Evolutionary conservation across 352 stramenopile species (phyloP).

Genomic region (Thalassiosira mediterranea): DNA sequence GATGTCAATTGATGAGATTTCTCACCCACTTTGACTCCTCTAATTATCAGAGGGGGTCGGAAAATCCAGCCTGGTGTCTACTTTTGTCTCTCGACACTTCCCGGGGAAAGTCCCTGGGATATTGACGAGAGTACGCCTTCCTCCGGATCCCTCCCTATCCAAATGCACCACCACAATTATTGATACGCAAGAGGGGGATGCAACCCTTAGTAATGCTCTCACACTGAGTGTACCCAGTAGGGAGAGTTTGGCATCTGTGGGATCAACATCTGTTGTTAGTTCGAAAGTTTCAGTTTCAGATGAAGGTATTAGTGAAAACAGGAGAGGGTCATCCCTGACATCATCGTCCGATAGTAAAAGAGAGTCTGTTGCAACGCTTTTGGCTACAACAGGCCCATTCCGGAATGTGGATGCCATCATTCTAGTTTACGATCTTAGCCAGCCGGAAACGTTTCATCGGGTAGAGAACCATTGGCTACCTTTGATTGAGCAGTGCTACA

Average conservation of each 20-base stretch:
- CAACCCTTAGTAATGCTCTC: slow-evolving; percentile 51
- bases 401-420: slow-evolving; percentile 70
- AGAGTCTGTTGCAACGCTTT: slow-evolving; percentile 10
- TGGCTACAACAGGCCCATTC: slow-evolving; percentile 26
- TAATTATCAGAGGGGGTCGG: slow-evolving; percentile 67
- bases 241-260: slow-evolving; percentile 22
- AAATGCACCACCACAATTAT: slow-evolving; percentile 76
- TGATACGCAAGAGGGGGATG: slow-evolving; percentile 75
- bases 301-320: background rate
- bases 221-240: slow-evolving; percentile 14
- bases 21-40: slow-evolving; percentile 19
- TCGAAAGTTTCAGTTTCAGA: background rate
- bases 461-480: slow-evolving; percentile 79
- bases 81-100: slow-evolving; percentile 81
- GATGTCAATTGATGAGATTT: slow-evolving; percentile 1
- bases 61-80: slow-evolving; percentile 80
- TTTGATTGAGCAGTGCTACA: slow-evolving; percentile 78
- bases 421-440: slow-evolving; percentile 79
- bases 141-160: slow-evolving; percentile 60
- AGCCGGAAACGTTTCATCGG: slow-evolving; percentile 71
- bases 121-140: slow-evolving; percentile 72
- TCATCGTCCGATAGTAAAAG: slow-evolving; percentile 5
- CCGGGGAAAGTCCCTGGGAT: slow-evolving; percentile 70
- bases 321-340: background rate
- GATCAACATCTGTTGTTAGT: too few species aligned